Evolutionary conservation across 805 yeast species (phyloP), one percentile per base, ranked within the genome.

Genomic region (Candida namnaoensis): DNA sequence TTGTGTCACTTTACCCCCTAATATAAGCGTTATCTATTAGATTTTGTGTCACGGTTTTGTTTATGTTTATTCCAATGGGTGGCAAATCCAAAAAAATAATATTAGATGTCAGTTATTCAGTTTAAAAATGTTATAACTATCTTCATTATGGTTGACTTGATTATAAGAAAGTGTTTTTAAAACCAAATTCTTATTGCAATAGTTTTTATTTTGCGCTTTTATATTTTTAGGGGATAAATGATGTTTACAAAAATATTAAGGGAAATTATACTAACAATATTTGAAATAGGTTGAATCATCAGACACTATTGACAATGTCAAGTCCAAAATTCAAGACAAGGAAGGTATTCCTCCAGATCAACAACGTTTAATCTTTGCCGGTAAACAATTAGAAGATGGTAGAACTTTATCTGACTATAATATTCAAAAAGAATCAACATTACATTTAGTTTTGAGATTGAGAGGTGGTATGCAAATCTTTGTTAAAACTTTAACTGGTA

Each of bases 321-420:
- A 88, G 77, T 76, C 91, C 58, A 88, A 88, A 80, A 88, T 88
- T 60, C 96, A 88, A 70, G 96, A 88, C 72, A 88, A 88, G 77
- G 96, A 87, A 69, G 95, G 96, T 58, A 88, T 88, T 58, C 96
- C 96, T 58, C 96, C 96, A 55, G 96, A 88, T 74, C 96, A 88
- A 69, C 96, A 88, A 72, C 80, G 96, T 72, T 74, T 88, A 58
- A 88, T 88, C 70, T 88, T 88, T 60, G 96, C 96, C 56, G 96
- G 96, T 76, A 88, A 88, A 75, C 96, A 88, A 71, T 75, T 88
- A 56, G 96, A 88, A 72, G 96, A 88, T 58, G 96, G 96, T 55
- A 83, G 96, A 75, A 88, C 96, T 40, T 71, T 88, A 51, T 83
- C 95, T 41, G 96, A 88, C 69, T 88, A 87, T 82, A 88, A 87